Evolutionary conservation across 2,329 filamentous ascomycete genomes (phyloP).

Genomic region (Scedosporium apiospermum): DNA sequence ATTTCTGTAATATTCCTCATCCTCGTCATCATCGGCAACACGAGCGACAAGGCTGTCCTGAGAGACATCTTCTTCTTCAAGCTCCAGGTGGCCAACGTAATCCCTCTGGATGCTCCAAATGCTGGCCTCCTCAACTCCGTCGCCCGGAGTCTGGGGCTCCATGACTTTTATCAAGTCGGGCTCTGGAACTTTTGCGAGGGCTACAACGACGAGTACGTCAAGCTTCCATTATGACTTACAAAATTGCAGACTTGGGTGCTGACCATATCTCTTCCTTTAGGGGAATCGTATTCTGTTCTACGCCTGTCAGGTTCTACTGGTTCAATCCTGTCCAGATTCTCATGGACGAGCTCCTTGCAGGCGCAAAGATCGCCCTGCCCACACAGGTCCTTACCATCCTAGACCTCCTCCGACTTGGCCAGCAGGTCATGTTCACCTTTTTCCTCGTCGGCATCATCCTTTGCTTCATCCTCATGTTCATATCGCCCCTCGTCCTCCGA

Average conservation of each 20-base stretch:
- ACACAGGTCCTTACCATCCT: slow-evolving; percentile 64
- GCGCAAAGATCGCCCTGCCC: slow-evolving; percentile 75
- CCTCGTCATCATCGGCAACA: slow-evolving; percentile 70
- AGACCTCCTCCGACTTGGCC: slow-evolving; percentile 62
- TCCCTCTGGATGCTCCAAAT: slow-evolving; percentile 63
- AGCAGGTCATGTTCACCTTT: slow-evolving; percentile 81
- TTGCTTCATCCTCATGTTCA: slow-evolving; percentile 62
- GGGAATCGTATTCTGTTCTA: slow-evolving; percentile 68
- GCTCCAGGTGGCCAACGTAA: slow-evolving; percentile 73
- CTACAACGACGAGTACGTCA: slow-evolving; percentile 51
- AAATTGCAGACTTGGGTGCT: background rate
- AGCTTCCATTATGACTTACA: slow-evolving; percentile 17
- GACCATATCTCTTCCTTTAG: slow-evolving; percentile 19
- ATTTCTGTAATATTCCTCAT: slow-evolving; percentile 70
- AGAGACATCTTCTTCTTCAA: slow-evolving; percentile 74
- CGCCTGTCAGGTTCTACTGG: slow-evolving; percentile 65
- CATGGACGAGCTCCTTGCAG: slow-evolving; percentile 67
- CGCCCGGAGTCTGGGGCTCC: slow-evolving; percentile 73
- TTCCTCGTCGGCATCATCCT: slow-evolving; percentile 66
- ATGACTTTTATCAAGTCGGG: slow-evolving; percentile 91
- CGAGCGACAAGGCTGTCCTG: slow-evolving; percentile 50
- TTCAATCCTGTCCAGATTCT: slow-evolving; percentile 85
- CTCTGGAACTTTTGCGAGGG: slow-evolving; percentile 91
- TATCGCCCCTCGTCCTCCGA: slow-evolving; percentile 46
- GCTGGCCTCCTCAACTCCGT: slow-evolving; percentile 75